Base-by-base conservation (phyloP, 257 asterid species). In the Capsicum chinense region DNA sequence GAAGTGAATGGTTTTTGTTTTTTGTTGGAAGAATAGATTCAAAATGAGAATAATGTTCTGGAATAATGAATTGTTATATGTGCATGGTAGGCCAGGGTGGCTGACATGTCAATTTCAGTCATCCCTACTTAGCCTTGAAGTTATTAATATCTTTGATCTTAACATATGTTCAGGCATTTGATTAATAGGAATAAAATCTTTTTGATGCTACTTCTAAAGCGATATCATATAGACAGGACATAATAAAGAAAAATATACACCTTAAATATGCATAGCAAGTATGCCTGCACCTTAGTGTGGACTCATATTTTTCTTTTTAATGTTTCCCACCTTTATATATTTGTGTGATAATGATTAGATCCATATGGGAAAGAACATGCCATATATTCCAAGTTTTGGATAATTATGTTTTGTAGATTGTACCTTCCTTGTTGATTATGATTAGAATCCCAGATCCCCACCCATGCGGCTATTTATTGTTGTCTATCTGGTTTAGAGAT, bases 171-270 rank as follows among this genome's bases (percentile, higher is more conserved):
- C 83, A 95, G 99, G 98, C 97, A 88, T 97, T 97, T 86, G 98
- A 97, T 89, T 98, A 95, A 88, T 98, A 97, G 90, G 98, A 95
- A 68, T 97, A 95, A 87, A 98, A 97, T 91, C 98, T 97, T 85
- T 94, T 93, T 88, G 95, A 91, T 91, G 98, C 99, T 89, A 97
- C 98, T 71, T 95, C 99, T 83, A 97, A 94, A 92, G 98, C 99
- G 82, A 92, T 93, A 83, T 95, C 99, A 73, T 97, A 97, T 85
- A 92, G 98, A 88, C 99, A 97, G 86, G 98, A 93, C 84, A 92
- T 97, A 83, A 93, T 97, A 92, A 98, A 97, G 90, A 98, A 95
- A 90, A 97, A 97, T 85, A 97, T 97, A 64, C 98, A 97, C 86
- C 97, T 97, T 83, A 93, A 95, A 47, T 97, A 95, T 91, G 94